Evolutionary conservation across 2,329 filamentous ascomycete genomes (phyloP).

Genomic region (Pyricularia pennisetigena): DNA sequence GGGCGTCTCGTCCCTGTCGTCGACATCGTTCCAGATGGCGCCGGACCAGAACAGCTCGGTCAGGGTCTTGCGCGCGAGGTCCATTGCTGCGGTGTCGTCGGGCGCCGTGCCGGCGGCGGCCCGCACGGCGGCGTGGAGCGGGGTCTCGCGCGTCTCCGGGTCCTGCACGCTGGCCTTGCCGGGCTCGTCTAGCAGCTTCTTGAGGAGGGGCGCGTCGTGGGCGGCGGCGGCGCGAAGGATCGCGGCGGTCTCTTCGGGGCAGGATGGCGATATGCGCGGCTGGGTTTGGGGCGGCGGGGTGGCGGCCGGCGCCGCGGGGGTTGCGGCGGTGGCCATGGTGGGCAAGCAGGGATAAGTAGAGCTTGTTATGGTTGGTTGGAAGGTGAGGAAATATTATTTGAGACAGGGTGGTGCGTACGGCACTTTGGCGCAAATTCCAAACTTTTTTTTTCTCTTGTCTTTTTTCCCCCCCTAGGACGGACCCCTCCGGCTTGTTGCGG

Average conservation of each 20-base stretch:
- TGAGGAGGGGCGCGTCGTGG: slow-evolving; percentile 56
- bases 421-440: neutral
- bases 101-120: slow-evolving; percentile 23
- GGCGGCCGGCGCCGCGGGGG: neutral
- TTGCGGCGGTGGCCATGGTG: neutral
- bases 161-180: slow-evolving; percentile 70
- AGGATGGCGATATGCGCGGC: slow-evolving; percentile 41
- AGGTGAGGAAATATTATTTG: neutral
- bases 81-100: slow-evolving; percentile 10
- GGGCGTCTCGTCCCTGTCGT: slow-evolving; percentile 78
- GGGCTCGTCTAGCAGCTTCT: slow-evolving; percentile 55
- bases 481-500: neutral
- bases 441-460: neutral
- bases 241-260: slow-evolving; percentile 38
- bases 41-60: slow-evolving; percentile 74
- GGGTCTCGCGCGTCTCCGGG: slow-evolving; percentile 73
- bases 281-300: neutral
- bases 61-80: slow-evolving; percentile 55
- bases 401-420: neutral
- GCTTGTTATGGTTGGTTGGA: neutral
- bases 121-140: slow-evolving; percentile 85
- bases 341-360: neutral
- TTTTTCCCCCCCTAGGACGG: neutral
- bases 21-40: slow-evolving; percentile 95
- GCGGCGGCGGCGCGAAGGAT: slow-evolving; percentile 46